A percentile compares a stretch with the other conserved stretches of the same genome.
Evolutionary conservation across 441 rosid genomes (phyloP).

Genomic region (Isatis lusitanica): DNA sequence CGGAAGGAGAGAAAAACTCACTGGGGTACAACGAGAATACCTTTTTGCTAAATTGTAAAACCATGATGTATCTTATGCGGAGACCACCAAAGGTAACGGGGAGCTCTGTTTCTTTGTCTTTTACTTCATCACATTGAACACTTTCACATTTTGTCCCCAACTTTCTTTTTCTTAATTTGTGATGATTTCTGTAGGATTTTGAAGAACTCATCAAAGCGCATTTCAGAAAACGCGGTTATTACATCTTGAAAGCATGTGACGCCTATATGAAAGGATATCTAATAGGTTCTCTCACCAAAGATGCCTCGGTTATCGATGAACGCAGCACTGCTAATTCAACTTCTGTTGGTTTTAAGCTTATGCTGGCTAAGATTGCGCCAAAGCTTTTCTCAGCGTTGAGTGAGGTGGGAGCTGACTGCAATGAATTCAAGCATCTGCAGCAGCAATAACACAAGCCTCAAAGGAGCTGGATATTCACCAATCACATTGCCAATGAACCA

Average conservation of each 20-base stretch:
- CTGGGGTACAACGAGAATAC: constrained; percentile 91
- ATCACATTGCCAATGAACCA: constrained; percentile 24
- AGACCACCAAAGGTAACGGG: constrained; percentile 77
- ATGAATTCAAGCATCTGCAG: constrained; percentile 69
- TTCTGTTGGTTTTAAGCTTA: constrained; percentile 93
- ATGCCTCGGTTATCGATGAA: constrained; percentile 52
- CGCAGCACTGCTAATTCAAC: constrained; percentile 53
- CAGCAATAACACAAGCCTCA: constrained; percentile 40
- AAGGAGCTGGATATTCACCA: constrained; percentile 7
- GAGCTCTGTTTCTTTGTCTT: constrained; percentile 17
- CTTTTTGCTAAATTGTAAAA: constrained; percentile 89
- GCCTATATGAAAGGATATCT: constrained; percentile 89
- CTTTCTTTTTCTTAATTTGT: not conserved
- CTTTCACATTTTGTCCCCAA: not conserved
- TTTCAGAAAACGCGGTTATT: constrained; percentile 76
- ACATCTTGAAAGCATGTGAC: constrained; percentile 88
- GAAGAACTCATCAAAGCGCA: constrained; percentile 76
- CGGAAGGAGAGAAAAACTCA: constrained; percentile 98
- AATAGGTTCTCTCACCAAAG: constrained; percentile 77
- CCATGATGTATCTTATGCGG: constrained; percentile 90
- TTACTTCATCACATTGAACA: not conserved
- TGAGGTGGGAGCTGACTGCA: constrained; percentile 76
- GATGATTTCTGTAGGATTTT: constrained; percentile 59
- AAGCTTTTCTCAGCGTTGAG: constrained; percentile 64
- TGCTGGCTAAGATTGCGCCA: constrained; percentile 82